Base-by-base conservation (phyloP, 179 eudicot genomes). In the Patellifolia procumbens region DNA sequence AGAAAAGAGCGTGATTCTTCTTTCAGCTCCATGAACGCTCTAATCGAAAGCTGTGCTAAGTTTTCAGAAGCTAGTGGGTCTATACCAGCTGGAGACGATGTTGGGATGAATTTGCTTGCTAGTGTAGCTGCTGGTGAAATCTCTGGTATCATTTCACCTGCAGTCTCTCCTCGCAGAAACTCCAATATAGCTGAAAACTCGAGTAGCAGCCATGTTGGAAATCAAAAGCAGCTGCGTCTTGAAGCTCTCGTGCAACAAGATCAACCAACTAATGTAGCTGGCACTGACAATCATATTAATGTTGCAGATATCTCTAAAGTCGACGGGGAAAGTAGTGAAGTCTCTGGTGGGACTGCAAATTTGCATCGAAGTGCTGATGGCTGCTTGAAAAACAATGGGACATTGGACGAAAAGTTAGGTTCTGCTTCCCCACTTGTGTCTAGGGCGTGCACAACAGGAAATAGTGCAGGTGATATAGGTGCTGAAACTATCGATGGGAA, bases 71-170 rank as follows among this genome's bases (percentile, higher is more conserved):
- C 81, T 61, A 74, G 52, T 75, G 67, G 72, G 19, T 26, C 85
- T 48, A 56, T 78, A 35, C 80, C 80, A 8, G 74, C 73, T 48
- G 85, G 85, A 15, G 89, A 84, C 75, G 87, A 82, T 67, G 77
- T 73, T 61, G 89, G 89, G 67, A 82, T 86, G 82, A 80, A 84
- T 80, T 70, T 86, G 42, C 89, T 86, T 77, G 89, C 89, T 67
- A 86, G 84, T 82, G 89, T 86, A 31, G 89, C 89, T 75, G 78
- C 83, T 68, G 82, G 87, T 15, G 89, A 84, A 78, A 82, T 80
- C 19, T 78, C 81, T 79, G 74, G 45, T 51, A 42, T 68, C 58
- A 60, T 52, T 59, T 80, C 86, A 22, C 87, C 88, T 34, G 70
- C 76, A n/a, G 68, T 65, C 34, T 86, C 89, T 68, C 82, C 85